Percentiles rank a stretch among this genome's conserved stretches.
These are phyloP conservation scores for Clavispora santaluciae DNA, from an alignment of 805 yeast genomes.

Conservation along the genomic window DNA sequence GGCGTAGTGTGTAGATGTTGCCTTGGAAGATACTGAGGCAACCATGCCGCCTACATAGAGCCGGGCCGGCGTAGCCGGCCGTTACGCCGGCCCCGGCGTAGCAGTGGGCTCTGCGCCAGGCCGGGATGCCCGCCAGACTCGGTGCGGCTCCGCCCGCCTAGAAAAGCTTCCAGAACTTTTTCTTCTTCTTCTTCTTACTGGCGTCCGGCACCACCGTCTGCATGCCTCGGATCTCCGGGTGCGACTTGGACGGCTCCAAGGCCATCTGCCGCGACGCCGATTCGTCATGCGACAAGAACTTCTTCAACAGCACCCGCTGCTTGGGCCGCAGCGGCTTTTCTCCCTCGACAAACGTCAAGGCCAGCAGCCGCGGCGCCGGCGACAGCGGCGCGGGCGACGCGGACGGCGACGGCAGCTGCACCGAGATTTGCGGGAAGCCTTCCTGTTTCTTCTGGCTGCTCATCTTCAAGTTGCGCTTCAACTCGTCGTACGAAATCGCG, in stretches of 20 bases:
- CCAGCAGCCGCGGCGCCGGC: slow-evolving; percentile 8
- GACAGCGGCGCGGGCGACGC: slow-evolving; percentile 3
- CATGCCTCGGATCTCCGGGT: slow-evolving; percentile 28
- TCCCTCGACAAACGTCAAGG: slow-evolving; percentile 25
- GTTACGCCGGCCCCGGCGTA: too few species aligned
- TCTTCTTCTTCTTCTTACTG: slow-evolving; percentile 23
- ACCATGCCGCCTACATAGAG: too few species aligned
- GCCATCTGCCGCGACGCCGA: slow-evolving; percentile 16
- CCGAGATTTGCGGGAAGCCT: slow-evolving; percentile 4
- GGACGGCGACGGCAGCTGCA: slow-evolving; percentile 7
- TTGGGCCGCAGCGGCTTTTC: slow-evolving; percentile 10
- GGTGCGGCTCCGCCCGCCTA: too few species aligned
- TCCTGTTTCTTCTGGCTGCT: slow-evolving; percentile 14
- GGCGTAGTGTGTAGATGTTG: too few species aligned
- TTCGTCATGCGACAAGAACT: slow-evolving; percentile 38
- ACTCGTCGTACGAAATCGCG: slow-evolving; percentile 28
- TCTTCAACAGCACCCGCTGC: slow-evolving; percentile 18
- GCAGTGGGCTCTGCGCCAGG: neutral
- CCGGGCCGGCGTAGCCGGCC: too few species aligned
- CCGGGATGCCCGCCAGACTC: too few species aligned
- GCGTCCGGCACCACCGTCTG: slow-evolving; percentile 8
- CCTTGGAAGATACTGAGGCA: too few species aligned
- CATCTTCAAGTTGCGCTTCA: slow-evolving; percentile 23
- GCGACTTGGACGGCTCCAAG: slow-evolving; percentile 35
- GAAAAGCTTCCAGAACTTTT: slow-evolving; percentile 34